These are phyloP conservation scores for Thalia dealbata DNA, from an alignment of 176 grass and related monocot species.

Conservation along the genomic window DNA sequence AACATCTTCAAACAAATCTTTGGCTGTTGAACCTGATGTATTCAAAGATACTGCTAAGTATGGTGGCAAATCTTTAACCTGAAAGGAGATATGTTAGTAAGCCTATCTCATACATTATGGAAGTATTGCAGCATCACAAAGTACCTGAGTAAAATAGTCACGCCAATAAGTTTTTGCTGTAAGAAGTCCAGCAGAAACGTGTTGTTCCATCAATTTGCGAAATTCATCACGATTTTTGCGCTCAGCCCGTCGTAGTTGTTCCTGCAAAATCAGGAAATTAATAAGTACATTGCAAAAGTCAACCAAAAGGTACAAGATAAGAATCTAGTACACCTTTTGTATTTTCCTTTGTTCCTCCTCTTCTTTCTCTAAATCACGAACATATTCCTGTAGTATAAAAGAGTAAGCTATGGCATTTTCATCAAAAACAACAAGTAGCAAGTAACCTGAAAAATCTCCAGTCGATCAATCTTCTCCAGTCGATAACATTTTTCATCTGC, in stretches of 20 bases:
- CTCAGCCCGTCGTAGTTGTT: slow-evolving; percentile 62
- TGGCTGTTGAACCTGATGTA: slow-evolving; percentile 64
- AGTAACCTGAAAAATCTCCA: slow-evolving; percentile 88
- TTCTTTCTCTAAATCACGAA: slow-evolving; percentile 68
- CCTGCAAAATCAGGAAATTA: slow-evolving; percentile 28
- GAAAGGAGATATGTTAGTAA: background rate
- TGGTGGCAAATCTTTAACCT: slow-evolving; percentile 65
- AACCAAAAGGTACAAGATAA: background rate
- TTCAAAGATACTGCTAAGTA: slow-evolving; percentile 74
- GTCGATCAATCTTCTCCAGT: slow-evolving; percentile 82
- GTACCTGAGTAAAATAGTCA: slow-evolving; percentile 71
- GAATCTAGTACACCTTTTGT: slow-evolving; percentile 38
- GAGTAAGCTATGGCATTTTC: slow-evolving; percentile 14
- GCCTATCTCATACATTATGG: background rate
- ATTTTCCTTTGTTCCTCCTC: slow-evolving; percentile 71
- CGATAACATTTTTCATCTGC: slow-evolving; percentile 72
- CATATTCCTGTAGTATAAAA: slow-evolving; percentile 60
- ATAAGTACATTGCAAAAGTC: background rate
- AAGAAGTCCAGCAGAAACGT: slow-evolving; percentile 56
- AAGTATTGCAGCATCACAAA: slow-evolving; percentile 13
- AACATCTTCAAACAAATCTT: slow-evolving; percentile 84
- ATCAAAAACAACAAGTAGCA: slow-evolving; percentile 1
- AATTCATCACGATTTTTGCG: slow-evolving; percentile 85
- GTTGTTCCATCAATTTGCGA: slow-evolving; percentile 82
- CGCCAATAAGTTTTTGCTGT: slow-evolving; percentile 87